Conservation (phyloP, 257 asterid genomes). For the Solanum chiquidenum region DNA sequence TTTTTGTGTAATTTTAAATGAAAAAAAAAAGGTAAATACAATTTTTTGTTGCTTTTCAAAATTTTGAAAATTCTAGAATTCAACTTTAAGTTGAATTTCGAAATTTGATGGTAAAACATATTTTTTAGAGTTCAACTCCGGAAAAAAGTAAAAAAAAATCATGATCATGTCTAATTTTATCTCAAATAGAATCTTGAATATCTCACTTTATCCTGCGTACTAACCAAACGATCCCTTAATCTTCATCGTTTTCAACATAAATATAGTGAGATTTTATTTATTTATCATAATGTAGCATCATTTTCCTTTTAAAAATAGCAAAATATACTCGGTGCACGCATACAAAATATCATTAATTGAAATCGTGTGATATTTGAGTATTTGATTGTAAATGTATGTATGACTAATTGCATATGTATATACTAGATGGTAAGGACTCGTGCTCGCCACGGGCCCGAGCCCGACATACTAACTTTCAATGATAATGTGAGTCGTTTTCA, state of each 20-base stretch:
- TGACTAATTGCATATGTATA: neutral
- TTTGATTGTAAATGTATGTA: neutral
- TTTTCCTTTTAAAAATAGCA: neutral
- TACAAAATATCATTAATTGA: neutral
- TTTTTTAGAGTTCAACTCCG: neutral
- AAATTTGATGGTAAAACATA: too few species aligned
- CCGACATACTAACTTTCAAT: too few species aligned
- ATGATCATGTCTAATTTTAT: too few species aligned
- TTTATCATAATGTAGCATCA: neutral
- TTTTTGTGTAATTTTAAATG: too few species aligned
- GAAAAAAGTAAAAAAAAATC: fast-evolving
- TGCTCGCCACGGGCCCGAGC: too few species aligned
- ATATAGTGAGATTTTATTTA: neutral
- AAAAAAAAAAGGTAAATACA: neutral
- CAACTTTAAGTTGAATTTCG: too few species aligned
- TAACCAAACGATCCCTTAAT: neutral
- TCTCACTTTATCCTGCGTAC: fast-evolving
- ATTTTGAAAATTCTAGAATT: too few species aligned
- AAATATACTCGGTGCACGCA: neutral
- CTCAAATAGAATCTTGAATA: neutral
- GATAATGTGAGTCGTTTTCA: too few species aligned
- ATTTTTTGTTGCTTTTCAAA: too few species aligned
- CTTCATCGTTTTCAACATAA: neutral
- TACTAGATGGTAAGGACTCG: neutral
- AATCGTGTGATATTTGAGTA: neutral